Evolutionary conservation across 345 rosid genomes (phyloP), one percentile per base, ranked within the genome.

Genomic region (Eucalyptus melliodora): DNA sequence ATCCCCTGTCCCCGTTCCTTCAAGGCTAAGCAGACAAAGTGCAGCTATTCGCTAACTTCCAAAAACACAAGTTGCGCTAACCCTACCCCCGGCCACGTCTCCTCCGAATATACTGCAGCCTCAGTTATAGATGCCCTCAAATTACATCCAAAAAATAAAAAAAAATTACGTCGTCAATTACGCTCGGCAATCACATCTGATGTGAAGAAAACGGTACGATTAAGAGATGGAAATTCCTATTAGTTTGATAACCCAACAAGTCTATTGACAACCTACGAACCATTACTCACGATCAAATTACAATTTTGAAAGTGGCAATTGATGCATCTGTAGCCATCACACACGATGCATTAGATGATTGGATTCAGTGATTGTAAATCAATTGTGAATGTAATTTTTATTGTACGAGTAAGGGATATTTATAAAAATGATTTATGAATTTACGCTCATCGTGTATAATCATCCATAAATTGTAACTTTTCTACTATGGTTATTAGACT

Each of bases 11-110:
- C 50, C 44, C 24, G 8, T 49, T 24, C 56, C 27, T 47, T 49
- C 50, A 13, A 56, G 87, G 17, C 31, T 15, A 88, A 30, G 87
- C 89, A 13, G 50, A 82, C 87, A 44, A 44, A 83, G 45, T 21
- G 90, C 87, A 17, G 59, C 81, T 26, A 72, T n/a, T 30, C 31
- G 31, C 90, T 21, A 88, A 19, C 90, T 88, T 83, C 87, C 90
- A 45, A 88, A 44, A 88, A 44, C 83, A 37, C 27, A 11, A 3
- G 24, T 77, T 21, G 83, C 47, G 23, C 77, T 16, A 4, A 8
- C 80, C 80, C 42, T 31, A 8, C 42, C 34, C 67, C 69, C 31
- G 5, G 12, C 27, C 82, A 9, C 45, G 82, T 72, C 45, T 2
- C 44, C 14, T 37, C 13, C 26, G 82, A 34, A 72, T 13, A 19